These are phyloP conservation scores for Diutina pseudorugosa DNA, from an alignment of 1,139 yeast species.

Conservation along the genomic window DNA sequence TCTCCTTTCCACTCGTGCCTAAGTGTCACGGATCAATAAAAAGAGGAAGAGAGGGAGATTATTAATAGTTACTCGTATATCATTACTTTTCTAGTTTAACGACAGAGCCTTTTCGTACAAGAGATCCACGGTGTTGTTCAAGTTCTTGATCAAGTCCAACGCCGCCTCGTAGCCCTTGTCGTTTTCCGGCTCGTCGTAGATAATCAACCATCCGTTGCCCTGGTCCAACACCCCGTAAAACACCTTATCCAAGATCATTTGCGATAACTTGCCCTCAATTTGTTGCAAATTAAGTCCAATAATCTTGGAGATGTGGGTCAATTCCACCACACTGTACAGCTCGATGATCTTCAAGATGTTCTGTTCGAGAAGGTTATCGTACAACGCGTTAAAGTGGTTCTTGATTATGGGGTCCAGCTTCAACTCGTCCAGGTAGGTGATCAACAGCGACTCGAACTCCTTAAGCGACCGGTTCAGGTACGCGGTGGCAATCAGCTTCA, in stretches of 20 bases:
- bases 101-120: slow-evolving; percentile 89
- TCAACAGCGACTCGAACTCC: slow-evolving; percentile 76
- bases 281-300: slow-evolving; percentile 83
- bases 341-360: slow-evolving; percentile 90
- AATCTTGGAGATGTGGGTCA: slow-evolving; percentile 75
- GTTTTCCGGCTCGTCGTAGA: slow-evolving; percentile 79
- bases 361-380: slow-evolving; percentile 87
- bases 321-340: slow-evolving; percentile 90
- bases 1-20: slow-evolving; percentile 12
- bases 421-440: slow-evolving; percentile 60
- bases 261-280: slow-evolving; percentile 88
- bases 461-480: slow-evolving; percentile 81
- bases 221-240: slow-evolving; percentile 95
- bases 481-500: slow-evolving; percentile 87
- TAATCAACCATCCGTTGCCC: slow-evolving; percentile 94
- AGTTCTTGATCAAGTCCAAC: slow-evolving; percentile 73
- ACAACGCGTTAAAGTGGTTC: slow-evolving; percentile 83
- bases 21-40: too few species aligned
- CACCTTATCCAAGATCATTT: slow-evolving; percentile 91
- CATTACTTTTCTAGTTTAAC: slow-evolving; percentile 33
- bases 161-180: slow-evolving; percentile 88
- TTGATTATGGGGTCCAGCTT: slow-evolving; percentile 82
- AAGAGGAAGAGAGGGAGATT: too few species aligned
- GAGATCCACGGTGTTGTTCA: slow-evolving; percentile 82
- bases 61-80: neutral